Conservation (phyloP, 345 rosid genomes). For the Murraya koenigii region DNA sequence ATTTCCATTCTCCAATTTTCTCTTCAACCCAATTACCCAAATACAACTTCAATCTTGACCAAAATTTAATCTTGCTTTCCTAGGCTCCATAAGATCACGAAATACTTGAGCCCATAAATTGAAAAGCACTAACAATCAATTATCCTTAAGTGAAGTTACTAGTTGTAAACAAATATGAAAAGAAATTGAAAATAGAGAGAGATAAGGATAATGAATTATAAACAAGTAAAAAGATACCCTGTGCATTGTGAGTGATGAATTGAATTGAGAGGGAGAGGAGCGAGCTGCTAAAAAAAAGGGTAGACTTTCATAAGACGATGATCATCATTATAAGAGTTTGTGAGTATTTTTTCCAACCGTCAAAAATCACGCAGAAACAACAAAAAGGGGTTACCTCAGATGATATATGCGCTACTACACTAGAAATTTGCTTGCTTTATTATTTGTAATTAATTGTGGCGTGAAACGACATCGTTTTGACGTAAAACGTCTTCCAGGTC, state of each 20-base stretch:
- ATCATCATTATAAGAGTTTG: no score
- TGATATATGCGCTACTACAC: no score
- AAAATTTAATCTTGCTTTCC: background rate
- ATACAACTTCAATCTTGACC: background rate
- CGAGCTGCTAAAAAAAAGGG: background rate
- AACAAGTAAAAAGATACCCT: background rate
- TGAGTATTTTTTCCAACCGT: background rate
- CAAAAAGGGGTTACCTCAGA: no score
- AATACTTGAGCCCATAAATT: background rate
- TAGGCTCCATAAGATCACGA: background rate
- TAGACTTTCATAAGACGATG: no score
- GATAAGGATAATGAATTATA: background rate
- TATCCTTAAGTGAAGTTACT: background rate
- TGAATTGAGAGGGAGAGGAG: background rate
- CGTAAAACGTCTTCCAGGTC: no score
- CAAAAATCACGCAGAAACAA: no score
- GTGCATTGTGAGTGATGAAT: background rate
- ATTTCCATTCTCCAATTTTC: background rate
- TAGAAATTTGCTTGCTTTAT: no score
- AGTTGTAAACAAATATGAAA: background rate
- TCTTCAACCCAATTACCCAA: background rate
- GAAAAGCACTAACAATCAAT: background rate
- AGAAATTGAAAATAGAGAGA: background rate
- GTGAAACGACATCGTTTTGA: no score
- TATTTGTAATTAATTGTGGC: no score